Evolutionary conservation across 345 rosid genomes (phyloP).

Genomic region (Camelina laxa): DNA sequence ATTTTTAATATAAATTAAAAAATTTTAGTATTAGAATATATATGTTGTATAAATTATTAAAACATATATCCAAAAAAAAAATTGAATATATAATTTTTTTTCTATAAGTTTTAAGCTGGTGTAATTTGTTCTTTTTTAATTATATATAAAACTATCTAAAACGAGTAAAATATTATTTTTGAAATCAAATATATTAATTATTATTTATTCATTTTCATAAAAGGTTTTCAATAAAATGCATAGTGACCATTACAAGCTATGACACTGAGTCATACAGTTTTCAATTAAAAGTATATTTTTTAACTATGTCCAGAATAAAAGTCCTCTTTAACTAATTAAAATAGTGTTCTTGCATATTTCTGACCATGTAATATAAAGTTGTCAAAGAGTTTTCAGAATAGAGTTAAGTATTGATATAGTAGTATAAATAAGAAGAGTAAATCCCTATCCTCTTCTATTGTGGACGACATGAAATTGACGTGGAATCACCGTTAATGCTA

Average conservation of each 20-base stretch:
- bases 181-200: too few relatives aligned
- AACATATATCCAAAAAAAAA: background rate
- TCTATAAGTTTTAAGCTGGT: background rate
- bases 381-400: background rate
- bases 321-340: background rate
- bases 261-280: too few relatives aligned
- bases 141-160: background rate
- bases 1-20: too few relatives aligned
- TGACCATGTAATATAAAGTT: background rate
- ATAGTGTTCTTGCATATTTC: background rate
- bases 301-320: too few relatives aligned
- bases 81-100: too few relatives aligned
- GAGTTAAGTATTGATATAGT: too few relatives aligned
- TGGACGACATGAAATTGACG: slow-evolving; percentile 22
- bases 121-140: background rate
- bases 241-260: too few relatives aligned
- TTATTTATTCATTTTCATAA: too few relatives aligned
- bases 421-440: background rate
- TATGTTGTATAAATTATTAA: background rate
- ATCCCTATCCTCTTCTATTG: background rate
- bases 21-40: background rate
- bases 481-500: slow-evolving; percentile 17
- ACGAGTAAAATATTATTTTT: too few relatives aligned
- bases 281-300: too few relatives aligned
- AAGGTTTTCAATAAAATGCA: too few relatives aligned